A percentile compares a stretch with the other conserved stretches of the same genome.
Evolutionary conservation across 192 early-diverging fungal species (phyloP).

Genomic region (Ambispora gerdemannii): DNA sequence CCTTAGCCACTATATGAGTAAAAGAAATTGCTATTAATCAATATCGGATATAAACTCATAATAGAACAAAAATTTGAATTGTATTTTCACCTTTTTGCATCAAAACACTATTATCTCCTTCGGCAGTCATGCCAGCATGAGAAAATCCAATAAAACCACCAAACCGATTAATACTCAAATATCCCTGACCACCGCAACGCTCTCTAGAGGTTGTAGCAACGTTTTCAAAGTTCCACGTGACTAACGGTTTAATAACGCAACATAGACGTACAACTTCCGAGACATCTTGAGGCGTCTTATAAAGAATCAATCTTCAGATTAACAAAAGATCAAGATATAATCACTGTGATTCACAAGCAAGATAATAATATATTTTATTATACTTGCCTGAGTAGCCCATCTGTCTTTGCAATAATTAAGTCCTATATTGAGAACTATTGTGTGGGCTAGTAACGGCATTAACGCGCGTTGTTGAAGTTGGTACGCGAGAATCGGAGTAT

Average conservation of each 20-base stretch:
- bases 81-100: conserved; percentile 63
- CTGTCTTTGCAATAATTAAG: conserved; percentile 71
- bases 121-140: conserved; percentile 77
- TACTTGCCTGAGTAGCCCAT: conserved; percentile 44
- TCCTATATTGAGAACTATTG: conserved; percentile 71
- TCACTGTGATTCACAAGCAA: not conserved
- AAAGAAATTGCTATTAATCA: no score
- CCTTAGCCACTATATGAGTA: conserved; percentile 54
- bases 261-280: conserved; percentile 65
- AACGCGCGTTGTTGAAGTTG: conserved; percentile 76
- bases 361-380: not conserved
- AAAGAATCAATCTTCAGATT: conserved; percentile 30
- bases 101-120: conserved; percentile 75
- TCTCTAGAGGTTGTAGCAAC: conserved; percentile 68
- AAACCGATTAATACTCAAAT: conserved; percentile 63
- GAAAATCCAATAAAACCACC: conserved; percentile 65
- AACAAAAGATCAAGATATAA: conserved; percentile 8
- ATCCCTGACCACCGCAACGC: conserved; percentile 74
- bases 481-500: conserved; percentile 72
- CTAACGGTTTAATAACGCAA: conserved; percentile 75
- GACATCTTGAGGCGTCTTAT: conserved; percentile 46
- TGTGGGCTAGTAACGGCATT: conserved; percentile 61
- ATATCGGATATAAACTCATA: no score
- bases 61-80: no score
- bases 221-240: conserved; percentile 71